A percentile compares a stretch with the other conserved stretches of the same genome.
These are phyloP conservation scores for Ogataea nonfermentans DNA, from an alignment of 805 yeast genomes.

Conservation along the genomic window DNA sequence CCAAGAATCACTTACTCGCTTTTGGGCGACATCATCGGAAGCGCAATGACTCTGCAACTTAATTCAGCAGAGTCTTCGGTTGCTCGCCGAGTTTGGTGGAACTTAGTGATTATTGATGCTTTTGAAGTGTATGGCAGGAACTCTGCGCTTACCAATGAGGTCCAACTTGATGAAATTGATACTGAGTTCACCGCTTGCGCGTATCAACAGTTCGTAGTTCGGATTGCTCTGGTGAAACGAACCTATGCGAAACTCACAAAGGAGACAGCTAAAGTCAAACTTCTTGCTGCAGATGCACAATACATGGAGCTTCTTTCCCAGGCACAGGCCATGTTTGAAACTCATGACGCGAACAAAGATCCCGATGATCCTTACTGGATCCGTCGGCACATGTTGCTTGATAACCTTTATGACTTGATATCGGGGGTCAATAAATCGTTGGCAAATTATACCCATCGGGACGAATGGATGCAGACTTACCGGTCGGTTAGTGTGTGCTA, in stretches of 20 bases:
- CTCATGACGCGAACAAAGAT: neutral
- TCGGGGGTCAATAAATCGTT: constrained; percentile 1
- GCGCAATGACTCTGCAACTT: neutral
- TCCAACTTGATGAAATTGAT: neutral
- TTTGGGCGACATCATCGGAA: constrained; percentile 1
- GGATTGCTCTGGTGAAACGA: constrained; percentile 1
- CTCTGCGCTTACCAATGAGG: neutral
- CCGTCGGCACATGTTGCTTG: constrained; percentile 1
- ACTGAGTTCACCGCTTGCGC: neutral
- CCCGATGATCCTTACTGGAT: constrained; percentile 4
- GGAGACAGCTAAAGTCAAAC: neutral
- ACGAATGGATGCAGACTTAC: constrained; percentile 6
- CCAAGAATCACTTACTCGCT: constrained; percentile 1
- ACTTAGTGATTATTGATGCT: constrained; percentile 1
- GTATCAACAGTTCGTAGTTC: constrained; percentile 1
- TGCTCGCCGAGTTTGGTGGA: constrained; percentile 1
- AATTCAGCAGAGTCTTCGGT: neutral
- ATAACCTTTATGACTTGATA: constrained; percentile 2
- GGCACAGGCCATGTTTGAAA: neutral
- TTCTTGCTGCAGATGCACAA: neutral
- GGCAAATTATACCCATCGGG: neutral
- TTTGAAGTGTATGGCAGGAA: constrained; percentile 6
- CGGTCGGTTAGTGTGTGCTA: constrained; percentile 4
- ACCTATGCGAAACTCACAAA: neutral
- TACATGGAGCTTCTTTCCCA: neutral